A percentile compares a stretch with the other conserved stretches of the same genome.
These are phyloP conservation scores for Tolypocladium album DNA, from an alignment of 2,329 filamentous ascomycete species.

Conservation along the genomic window DNA sequence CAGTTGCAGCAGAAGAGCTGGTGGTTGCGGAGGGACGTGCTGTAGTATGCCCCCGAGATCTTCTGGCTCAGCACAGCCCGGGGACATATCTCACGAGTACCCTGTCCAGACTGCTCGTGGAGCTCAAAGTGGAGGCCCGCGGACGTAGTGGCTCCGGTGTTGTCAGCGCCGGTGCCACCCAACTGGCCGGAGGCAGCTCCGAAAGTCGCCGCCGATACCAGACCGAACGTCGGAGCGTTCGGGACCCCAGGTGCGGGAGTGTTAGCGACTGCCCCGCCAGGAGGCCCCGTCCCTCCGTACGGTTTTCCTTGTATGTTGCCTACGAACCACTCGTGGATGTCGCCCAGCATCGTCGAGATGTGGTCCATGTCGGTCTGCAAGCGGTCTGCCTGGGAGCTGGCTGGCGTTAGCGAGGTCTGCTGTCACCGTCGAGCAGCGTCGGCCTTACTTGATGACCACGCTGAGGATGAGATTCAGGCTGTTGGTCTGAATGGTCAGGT, in stretches of 20 bases:
- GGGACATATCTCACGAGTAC: background rate
- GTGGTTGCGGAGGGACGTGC: background rate
- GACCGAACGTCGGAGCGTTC: background rate
- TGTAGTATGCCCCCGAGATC: slow-evolving; percentile 1
- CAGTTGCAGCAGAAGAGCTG: background rate
- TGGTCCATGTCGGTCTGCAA: slow-evolving; percentile 1
- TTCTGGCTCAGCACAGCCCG: background rate
- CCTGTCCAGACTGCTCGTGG: background rate
- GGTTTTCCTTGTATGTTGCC: background rate
- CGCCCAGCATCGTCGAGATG: slow-evolving; percentile 1
- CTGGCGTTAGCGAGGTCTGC: background rate
- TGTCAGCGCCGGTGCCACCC: background rate
- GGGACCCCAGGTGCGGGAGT: background rate
- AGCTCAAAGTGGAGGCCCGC: background rate
- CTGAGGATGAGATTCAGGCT: slow-evolving; percentile 4
- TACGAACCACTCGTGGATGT: background rate
- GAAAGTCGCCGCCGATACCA: background rate
- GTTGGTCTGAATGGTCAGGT: slow-evolving; percentile 4
- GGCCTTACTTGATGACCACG: slow-evolving; percentile 3
- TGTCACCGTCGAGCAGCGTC: too few species aligned
- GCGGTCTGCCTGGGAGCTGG: slow-evolving; percentile 1
- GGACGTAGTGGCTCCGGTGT: background rate
- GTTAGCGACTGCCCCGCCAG: background rate
- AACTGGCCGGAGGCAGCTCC: background rate
- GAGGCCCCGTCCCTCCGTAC: background rate